These are phyloP conservation scores for Eruca vesicaria DNA, from an alignment of 441 rosid genomes.

Conservation along the genomic window DNA sequence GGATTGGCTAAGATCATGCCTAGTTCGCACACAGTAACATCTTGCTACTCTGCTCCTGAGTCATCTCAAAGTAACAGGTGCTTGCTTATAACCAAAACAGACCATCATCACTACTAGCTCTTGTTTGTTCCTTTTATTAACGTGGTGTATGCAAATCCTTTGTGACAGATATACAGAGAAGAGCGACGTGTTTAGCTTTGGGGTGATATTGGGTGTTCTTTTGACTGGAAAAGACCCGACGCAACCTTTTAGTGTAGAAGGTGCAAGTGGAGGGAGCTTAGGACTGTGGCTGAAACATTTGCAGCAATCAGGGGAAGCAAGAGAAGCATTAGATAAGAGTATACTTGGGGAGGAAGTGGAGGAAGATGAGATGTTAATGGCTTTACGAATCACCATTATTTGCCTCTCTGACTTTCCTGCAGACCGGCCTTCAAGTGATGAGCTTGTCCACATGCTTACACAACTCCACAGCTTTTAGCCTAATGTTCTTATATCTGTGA, in stretches of 20 bases:
- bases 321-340: conserved; percentile 82
- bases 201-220: conserved; percentile 86
- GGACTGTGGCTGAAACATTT: conserved; percentile 86
- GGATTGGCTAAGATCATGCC: conserved; percentile 78
- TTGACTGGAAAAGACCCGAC: conserved; percentile 82
- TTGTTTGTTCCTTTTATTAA: conserved; percentile 14
- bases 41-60: conserved; percentile 77
- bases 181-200: conserved; percentile 93
- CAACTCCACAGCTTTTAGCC: conserved; percentile 86
- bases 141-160: conserved; percentile 27
- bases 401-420: conserved; percentile 90
- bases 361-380: conserved; percentile 99
- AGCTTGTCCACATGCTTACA: conserved; percentile 91
- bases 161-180: conserved; percentile 74
- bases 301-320: conserved; percentile 84
- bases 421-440: conserved; percentile 93
- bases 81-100: not conserved
- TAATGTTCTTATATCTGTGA: conserved; percentile 7
- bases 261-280: conserved; percentile 55
- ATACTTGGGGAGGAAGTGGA: conserved; percentile 88
- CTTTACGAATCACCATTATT: conserved; percentile 78
- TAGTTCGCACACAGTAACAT: conserved; percentile 42
- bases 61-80: conserved; percentile 82
- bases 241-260: conserved; percentile 63
- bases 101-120: not conserved